Percentiles rank a stretch among this genome's conserved stretches.
Conservation (phyloP, 768 basidiomycete genomes). For the Cyclocybe cylindracea region DNA sequence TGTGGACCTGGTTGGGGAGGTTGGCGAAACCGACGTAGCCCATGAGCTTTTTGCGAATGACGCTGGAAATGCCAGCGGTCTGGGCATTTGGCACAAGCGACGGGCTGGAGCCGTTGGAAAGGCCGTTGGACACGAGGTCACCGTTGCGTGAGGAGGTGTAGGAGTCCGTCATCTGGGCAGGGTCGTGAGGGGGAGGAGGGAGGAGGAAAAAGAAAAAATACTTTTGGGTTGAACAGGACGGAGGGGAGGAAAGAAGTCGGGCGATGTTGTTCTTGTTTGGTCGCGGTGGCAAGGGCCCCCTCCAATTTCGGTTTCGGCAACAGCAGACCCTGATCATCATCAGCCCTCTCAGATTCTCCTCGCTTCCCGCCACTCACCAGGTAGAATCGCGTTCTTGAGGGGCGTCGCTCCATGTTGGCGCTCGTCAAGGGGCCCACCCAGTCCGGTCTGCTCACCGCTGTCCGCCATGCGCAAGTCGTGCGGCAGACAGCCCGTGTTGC, state of each 20-base stretch:
- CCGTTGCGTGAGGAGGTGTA: constrained; percentile 70
- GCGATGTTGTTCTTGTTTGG: constrained; percentile 51
- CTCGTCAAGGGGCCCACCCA: background rate
- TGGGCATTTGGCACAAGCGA: constrained; percentile 47
- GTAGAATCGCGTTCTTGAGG: constrained; percentile 17
- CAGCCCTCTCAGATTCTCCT: constrained; percentile 8
- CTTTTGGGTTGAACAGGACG: constrained; percentile 54
- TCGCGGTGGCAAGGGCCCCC: constrained; percentile 34
- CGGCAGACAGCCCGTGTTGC: constrained; percentile 8
- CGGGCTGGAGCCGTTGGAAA: constrained; percentile 63
- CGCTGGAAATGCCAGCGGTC: constrained; percentile 40
- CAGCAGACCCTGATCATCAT: constrained; percentile 38
- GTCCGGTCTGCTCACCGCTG: background rate
- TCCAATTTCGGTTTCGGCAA: constrained; percentile 54
- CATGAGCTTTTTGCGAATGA: constrained; percentile 89
- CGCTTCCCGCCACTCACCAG: constrained; percentile 28
- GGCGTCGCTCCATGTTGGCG: constrained; percentile 6
- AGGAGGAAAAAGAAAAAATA: constrained; percentile 38
- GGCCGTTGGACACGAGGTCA: constrained; percentile 60
- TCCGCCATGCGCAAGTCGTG: constrained; percentile 4
- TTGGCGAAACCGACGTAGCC: constrained; percentile 97
- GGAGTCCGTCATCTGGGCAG: constrained; percentile 70
- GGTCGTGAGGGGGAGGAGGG: constrained; percentile 27
- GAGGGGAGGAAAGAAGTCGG: constrained; percentile 54
- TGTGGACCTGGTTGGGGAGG: constrained; percentile 98